Percentiles rank a stretch among this genome's conserved stretches.
phyloP scores from a whole-genome alignment of 1,284 basidiomycete genomes.

The Naganishia sp. region DNA sequence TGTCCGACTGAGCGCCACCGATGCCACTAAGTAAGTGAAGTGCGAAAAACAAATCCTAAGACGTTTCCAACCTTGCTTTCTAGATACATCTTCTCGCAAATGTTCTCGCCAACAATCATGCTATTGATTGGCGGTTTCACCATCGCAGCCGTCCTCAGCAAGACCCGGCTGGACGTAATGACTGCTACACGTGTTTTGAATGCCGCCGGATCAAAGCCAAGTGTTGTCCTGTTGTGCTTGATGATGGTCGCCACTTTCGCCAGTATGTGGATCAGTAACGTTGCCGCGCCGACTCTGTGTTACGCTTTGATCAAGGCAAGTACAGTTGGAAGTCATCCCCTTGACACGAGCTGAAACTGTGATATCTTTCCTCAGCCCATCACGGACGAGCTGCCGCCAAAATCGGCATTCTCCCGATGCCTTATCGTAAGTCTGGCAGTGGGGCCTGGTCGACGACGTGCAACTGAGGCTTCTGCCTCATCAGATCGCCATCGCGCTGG shows the following conservation, averaged over 20 bases:
- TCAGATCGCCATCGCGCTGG: slow-evolving; percentile 91
- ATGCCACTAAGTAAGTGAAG: slow-evolving; percentile 74
- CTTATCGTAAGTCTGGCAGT: slow-evolving; percentile 68
- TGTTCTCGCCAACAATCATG: slow-evolving; percentile 75
- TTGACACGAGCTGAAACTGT: slow-evolving; percentile 6
- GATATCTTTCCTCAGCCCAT: slow-evolving; percentile 69
- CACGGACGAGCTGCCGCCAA: slow-evolving; percentile 83
- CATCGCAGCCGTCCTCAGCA: slow-evolving; percentile 92
- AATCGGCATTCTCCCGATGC: slow-evolving; percentile 83
- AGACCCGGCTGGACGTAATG: slow-evolving; percentile 95
- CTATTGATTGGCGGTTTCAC: slow-evolving; percentile 97
- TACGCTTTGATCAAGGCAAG: slow-evolving; percentile 91
- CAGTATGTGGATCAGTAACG: slow-evolving; percentile 99
- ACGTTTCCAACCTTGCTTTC: background rate
- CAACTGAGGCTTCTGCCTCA: background rate
- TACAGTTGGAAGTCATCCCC: slow-evolving; percentile 1
- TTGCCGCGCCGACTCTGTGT: slow-evolving; percentile 94
- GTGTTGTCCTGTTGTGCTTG: slow-evolving; percentile 84
- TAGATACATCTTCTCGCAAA: slow-evolving; percentile 61
- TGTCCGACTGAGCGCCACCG: slow-evolving; percentile 63
- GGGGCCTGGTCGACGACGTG: too few species aligned
- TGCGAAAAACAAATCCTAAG: background rate
- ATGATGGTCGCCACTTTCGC: slow-evolving; percentile 98
- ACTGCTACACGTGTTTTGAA: slow-evolving; percentile 89
- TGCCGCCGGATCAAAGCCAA: slow-evolving; percentile 84